phyloP scores from a whole-genome alignment of 23 red algal species.

The Gracilaria gracilis region DNA sequence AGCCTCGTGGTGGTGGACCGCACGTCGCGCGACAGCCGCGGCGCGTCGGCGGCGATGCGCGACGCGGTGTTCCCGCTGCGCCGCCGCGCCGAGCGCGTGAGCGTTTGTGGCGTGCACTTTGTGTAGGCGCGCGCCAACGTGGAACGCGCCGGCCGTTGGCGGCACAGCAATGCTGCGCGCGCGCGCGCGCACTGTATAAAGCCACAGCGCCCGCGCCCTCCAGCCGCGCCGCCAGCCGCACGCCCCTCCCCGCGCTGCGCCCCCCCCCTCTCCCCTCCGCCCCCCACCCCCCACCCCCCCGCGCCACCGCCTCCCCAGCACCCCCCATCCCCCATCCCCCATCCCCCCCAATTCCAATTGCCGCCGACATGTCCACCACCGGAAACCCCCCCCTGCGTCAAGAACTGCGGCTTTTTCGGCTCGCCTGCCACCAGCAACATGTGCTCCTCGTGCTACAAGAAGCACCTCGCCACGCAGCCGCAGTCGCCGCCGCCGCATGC shows the following conservation, averaged over 20 bases:
- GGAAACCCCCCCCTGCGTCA: slow-evolving; percentile 71
- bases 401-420: slow-evolving; percentile 96
- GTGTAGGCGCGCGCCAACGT: slow-evolving; percentile 21
- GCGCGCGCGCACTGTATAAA: slow-evolving; percentile 35
- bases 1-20: slow-evolving; percentile 41
- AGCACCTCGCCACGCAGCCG: slow-evolving; percentile 55
- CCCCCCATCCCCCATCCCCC: background rate
- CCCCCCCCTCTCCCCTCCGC: background rate
- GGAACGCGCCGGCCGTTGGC: slow-evolving; percentile 21
- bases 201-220: slow-evolving; percentile 13
- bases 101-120: slow-evolving; percentile 37
- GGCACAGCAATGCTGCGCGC: slow-evolving; percentile 15
- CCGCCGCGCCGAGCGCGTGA: slow-evolving; percentile 15
- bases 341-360: background rate
- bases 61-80: slow-evolving; percentile 51
- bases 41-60: slow-evolving; percentile 19
- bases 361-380: slow-evolving; percentile 35
- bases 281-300: background rate
- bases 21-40: slow-evolving; percentile 31
- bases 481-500: slow-evolving; percentile 11
- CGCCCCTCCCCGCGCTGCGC: background rate
- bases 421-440: slow-evolving; percentile 89
- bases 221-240: background rate
- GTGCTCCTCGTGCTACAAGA: slow-evolving; percentile 93
- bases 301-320: background rate